A percentile compares a stretch with the other conserved stretches of the same genome.
Conservation (phyloP, 1,284 basidiomycete species). For the Pascua sp. region DNA sequence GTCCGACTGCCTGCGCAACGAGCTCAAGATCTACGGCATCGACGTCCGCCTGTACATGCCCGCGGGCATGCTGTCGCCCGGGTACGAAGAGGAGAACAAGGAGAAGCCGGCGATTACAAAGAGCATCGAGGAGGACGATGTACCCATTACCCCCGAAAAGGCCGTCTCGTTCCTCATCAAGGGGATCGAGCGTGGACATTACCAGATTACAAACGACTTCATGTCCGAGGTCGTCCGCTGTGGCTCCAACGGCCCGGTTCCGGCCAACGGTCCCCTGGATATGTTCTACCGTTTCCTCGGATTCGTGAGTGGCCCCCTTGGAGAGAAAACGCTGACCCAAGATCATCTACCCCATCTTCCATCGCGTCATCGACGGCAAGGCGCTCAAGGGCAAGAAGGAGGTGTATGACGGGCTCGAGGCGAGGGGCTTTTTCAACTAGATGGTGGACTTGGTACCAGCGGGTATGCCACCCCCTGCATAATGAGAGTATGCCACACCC, state of each 20-base stretch:
- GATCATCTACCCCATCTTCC: constrained; percentile 51
- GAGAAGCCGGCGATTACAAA: constrained; percentile 75
- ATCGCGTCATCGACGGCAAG: constrained; percentile 36
- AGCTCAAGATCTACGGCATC: constrained; percentile 68
- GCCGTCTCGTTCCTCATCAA: constrained; percentile 63
- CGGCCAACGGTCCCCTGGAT: constrained; percentile 63
- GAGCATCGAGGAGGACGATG: constrained; percentile 77
- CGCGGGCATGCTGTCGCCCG: constrained; percentile 76
- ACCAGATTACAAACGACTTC: constrained; percentile 72
- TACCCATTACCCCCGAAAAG: constrained; percentile 62
- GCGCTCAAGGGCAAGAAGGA: constrained; percentile 19
- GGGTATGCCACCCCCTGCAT: too few relatives aligned
- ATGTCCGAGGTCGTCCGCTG: constrained; percentile 67
- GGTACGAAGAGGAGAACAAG: constrained; percentile 73
- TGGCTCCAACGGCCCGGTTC: constrained; percentile 65
- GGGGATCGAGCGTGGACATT: constrained; percentile 69
- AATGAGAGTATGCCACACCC: too few relatives aligned
- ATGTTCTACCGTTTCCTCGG: constrained; percentile 51
- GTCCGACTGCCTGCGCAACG: constrained; percentile 78
- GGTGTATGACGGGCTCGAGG: constrained; percentile 26
- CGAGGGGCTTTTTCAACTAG: constrained; percentile 16
- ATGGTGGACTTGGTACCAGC: too few relatives aligned
- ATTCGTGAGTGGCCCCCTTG: neutral
- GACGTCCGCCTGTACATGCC: constrained; percentile 83
- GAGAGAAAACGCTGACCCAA: neutral